Base-by-base conservation (phyloP, 176 grass and related monocot genomes). In the Pontederia crassipes region DNA sequence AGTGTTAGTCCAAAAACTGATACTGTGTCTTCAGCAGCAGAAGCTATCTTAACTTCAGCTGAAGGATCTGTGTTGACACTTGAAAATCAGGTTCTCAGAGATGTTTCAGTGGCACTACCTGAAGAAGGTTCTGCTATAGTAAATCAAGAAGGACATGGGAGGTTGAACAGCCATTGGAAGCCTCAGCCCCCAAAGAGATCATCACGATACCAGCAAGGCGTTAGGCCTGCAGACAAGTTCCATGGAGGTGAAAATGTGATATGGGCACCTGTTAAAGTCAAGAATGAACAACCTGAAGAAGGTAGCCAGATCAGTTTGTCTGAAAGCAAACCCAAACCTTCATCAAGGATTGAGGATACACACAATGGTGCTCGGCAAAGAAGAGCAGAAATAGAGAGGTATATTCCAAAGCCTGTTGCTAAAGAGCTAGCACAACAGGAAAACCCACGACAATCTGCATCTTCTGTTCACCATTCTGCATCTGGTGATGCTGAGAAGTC, bases 341-440 rank as follows among this genome's bases (percentile, higher is more conserved):
- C 48, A 74, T 76, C 64, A 54, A 85, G 73, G 74, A 59, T 49
- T 61, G 70, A 17, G 11, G 79, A 86, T 58, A 64, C 64, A 46
- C 82, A 82, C 17, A 77, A 76, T 77, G 69, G 71, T 54, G 81
- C 74, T 48, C 82, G 70, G 81, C 75, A 74, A 81, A 92, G 89
- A 72, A 98, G 93, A 72, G 88, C 93, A 59, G 93, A 98, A 79
- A 92, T 98, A 74, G 88, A 98, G 74, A 83, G 93, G 57, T 98
- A 98, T 79, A 84, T 98, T 63, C 93, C 93, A 26, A 92, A 98
- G 73, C 93, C 88, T 72, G 66, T 92, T 16, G 74, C 81, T 47
- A 86, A 89, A 79, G 86, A 90, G 55, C 63, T 92, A 14, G 63
- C 55, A 52, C 71, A 74, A 62, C 87, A 92, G 45, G 85, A 85